Base-by-base conservation (phyloP, 1,284 basidiomycete species). In the Melampsora abietis-canadensis region DNA sequence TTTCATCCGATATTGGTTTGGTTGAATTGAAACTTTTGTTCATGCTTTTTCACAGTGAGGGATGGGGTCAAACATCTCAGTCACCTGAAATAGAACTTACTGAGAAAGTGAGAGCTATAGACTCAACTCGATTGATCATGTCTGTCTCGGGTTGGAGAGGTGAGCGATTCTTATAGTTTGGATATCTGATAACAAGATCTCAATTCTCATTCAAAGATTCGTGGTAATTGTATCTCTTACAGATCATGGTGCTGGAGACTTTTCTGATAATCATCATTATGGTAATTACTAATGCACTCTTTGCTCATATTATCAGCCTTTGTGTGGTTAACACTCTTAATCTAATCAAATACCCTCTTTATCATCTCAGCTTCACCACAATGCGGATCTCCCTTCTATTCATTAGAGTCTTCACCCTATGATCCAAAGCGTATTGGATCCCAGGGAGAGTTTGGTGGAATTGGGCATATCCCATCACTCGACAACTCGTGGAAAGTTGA, bases 361-460 rank as follows among this genome's bases (percentile, higher is more conserved):
- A 34, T 12, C 4, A 7, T 66, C 30, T 15, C 44, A 73, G 70
- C 70, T 54, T 66, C 62, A 19, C 70, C 70, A 4, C 63, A 66
- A 48, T 73, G 70, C 40, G 70, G 70, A 21, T 37, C 54, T 14
- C 70, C 70, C 14, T 59, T 73, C 27, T 73, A 46, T 27, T 66
- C 62, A 15, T 57, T 57, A 15, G 19, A 21, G 0, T 59, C 47
- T n/a, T 57, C 34, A 30, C 70, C 63, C 1, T 73, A 73, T 34
- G 70, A 73, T 47, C 30, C 48, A 14, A 37, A 61, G 6, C 48
- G 70, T 21, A 73, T 73, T 27, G 62, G 47, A 17, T 46, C 64
- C 0, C 70, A 73, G 37, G 70, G 70, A 10, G 70, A 73, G 64
- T 73, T 73, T 24, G 70, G 70, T 21, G 70, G 70, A 60, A 73